phyloP scores from a whole-genome alignment of 331 rosid species.

The Phaseolus coccineus region DNA sequence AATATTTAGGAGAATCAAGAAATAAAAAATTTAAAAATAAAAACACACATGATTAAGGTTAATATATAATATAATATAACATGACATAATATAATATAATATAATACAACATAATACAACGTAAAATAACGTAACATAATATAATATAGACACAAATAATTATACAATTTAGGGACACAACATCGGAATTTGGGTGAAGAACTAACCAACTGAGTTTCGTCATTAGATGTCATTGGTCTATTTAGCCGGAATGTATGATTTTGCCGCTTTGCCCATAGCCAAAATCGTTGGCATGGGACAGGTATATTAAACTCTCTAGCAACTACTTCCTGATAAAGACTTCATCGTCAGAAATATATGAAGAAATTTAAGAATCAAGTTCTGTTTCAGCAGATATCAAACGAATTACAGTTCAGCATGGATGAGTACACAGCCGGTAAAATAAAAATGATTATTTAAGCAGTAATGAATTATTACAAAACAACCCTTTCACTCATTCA shows the following conservation, averaged over 20 bases:
- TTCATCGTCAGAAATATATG: not conserved
- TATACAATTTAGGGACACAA: not conserved
- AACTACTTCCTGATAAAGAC: not conserved
- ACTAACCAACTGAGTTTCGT: constrained; percentile 29
- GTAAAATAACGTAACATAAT: too few species aligned
- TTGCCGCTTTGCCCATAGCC: constrained; percentile 18
- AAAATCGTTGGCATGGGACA: constrained; percentile 2
- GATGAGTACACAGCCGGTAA: not conserved
- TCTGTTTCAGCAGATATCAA: not conserved
- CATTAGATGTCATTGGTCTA: not conserved
- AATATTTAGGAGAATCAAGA: not conserved
- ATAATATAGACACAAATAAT: not conserved
- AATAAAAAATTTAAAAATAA: not conserved
- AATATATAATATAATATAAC: not conserved
- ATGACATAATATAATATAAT: not conserved
- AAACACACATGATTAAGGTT: not conserved
- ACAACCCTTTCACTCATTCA: not conserved
- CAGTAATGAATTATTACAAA: not conserved
- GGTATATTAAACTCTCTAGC: not conserved
- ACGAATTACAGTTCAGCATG: not conserved
- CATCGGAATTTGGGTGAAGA: not conserved
- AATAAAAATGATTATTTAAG: not conserved
- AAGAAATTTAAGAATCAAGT: constrained; percentile 10
- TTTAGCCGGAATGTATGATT: constrained; percentile 1
- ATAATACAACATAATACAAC: too few species aligned